Percentiles rank a stretch among this genome's conserved stretches.
These are phyloP conservation scores for Trametes villosa DNA, from an alignment of 768 basidiomycete species.

Conservation along the genomic window DNA sequence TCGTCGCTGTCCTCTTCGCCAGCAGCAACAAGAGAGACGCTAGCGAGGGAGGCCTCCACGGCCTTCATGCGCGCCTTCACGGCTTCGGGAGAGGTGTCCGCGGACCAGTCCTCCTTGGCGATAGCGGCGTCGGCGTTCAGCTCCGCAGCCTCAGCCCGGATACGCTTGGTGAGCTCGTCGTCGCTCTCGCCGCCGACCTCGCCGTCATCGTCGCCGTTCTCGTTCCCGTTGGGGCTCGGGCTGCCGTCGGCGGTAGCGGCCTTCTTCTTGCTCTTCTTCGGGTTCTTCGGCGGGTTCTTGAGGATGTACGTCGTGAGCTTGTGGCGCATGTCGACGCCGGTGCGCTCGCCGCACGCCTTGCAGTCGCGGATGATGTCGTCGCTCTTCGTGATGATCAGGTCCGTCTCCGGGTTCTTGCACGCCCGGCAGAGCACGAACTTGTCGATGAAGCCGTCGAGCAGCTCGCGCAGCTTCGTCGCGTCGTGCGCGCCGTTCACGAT, in stretches of 20 bases:
- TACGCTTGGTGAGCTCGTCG: constrained; percentile 87
- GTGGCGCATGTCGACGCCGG: constrained; percentile 93
- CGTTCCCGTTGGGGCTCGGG: constrained; percentile 42
- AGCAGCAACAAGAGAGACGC: constrained; percentile 49
- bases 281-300: constrained; percentile 94
- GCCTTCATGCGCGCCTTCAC: constrained; percentile 82
- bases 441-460: constrained; percentile 96
- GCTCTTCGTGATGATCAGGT: constrained; percentile 85
- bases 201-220: constrained; percentile 45
- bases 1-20: constrained; percentile 93
- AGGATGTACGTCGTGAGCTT: constrained; percentile 95
- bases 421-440: constrained; percentile 97
- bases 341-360: constrained; percentile 96
- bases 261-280: constrained; percentile 66
- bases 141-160: constrained; percentile 87
- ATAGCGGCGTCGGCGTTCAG: constrained; percentile 65
- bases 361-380: constrained; percentile 95
- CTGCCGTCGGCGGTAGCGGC: constrained; percentile 55
- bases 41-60: constrained; percentile 62
- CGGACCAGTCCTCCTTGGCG: constrained; percentile 83
- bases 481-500: constrained; percentile 99
- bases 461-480: constrained; percentile 87
- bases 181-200: constrained; percentile 71
- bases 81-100: constrained; percentile 89
- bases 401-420: constrained; percentile 99